Base-by-base conservation (phyloP, 371 early-diverging fungal genomes). In the Actinomortierella ambigua region DNA sequence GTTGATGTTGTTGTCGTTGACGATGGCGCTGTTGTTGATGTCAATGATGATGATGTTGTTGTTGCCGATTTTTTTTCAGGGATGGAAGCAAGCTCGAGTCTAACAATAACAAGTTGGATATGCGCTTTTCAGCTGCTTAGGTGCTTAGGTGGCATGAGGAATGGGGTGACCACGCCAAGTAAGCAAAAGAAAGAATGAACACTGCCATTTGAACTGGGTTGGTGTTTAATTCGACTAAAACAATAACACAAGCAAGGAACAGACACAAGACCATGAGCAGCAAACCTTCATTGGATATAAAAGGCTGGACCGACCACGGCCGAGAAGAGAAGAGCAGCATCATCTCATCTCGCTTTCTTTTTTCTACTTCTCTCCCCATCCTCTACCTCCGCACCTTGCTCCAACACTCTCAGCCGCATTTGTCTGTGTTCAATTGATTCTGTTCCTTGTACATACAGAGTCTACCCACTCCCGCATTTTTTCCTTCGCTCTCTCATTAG, bases 291-390 rank as follows among this genome's bases (percentile, higher is more conserved):
- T 34, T 11, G 34, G 11, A 34, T 34, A 34, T 34, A 34, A 34
- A 34, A n/a, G 34, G 34, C 11, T 34, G 28, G 28, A 41, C 18
- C 17, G 39, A n/a, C n/a, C 7, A 22, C 7, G 13, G 22, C 20
- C 40, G 24, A 53, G 15, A 53, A 41, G 18, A 53, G 20, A 22
- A 29, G 29, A 18, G 39, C 39, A 28, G 40, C 29, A 29, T 4
- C 46, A 18, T 46, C 46, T 46, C 26, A 46, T 26, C 34, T 8
- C n/a, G 48, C 57, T 34, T 11, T 20, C 17, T 34, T 29, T 58
- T 22, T 47, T 50, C 55, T 47, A 47, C 24, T 23, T 27, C 56
- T 42, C 23, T 42, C n/a, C 57, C 7, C 6, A 29, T 13, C 20
- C 29, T 22, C 24, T n/a, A n/a, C n/a, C n/a, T n/a, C n/a, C n/a